Percentiles rank a stretch among this genome's conserved stretches.
These are phyloP conservation scores for Apiosordaria backusii DNA, from an alignment of 495 filamentous ascomycete species.

Conservation along the genomic window DNA sequence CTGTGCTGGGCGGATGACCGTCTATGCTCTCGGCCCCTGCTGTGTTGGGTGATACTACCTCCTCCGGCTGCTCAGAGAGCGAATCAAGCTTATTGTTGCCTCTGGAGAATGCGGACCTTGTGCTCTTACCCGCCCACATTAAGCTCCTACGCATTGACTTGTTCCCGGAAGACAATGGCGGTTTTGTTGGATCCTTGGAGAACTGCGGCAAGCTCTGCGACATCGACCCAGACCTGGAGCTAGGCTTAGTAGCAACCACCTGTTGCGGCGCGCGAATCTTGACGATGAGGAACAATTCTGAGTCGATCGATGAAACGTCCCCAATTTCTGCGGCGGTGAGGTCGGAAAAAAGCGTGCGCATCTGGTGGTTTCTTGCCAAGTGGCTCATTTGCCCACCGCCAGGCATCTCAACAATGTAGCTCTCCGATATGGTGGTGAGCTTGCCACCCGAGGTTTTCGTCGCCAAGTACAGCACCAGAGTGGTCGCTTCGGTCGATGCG, in stretches of 20 bases:
- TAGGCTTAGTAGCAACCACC: constrained; percentile 44
- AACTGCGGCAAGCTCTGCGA: constrained; percentile 35
- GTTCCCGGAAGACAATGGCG: constrained; percentile 41
- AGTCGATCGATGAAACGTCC: constrained; percentile 61
- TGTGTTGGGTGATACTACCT: constrained; percentile 27
- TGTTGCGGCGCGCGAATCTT: constrained; percentile 66
- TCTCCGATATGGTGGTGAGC: constrained; percentile 72
- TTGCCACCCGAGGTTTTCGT: constrained; percentile 58
- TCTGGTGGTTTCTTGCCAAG: constrained; percentile 56
- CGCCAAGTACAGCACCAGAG: constrained; percentile 76
- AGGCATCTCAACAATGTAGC: constrained; percentile 74
- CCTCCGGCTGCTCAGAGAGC: constrained; percentile 47
- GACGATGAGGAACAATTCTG: constrained; percentile 78
- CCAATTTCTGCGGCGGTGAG: constrained; percentile 78
- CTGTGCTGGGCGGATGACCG: constrained; percentile 52
- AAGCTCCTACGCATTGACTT: constrained; percentile 72
- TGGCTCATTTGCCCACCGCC: constrained; percentile 62
- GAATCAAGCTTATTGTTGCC: constrained; percentile 47
- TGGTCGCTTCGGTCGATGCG: constrained; percentile 64
- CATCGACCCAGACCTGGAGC: constrained; percentile 43
- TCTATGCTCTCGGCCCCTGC: constrained; percentile 39
- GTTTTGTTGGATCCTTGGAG: constrained; percentile 39
- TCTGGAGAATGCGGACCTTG: constrained; percentile 45
- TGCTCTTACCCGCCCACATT: constrained; percentile 69
- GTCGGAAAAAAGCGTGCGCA: constrained; percentile 86